Evolutionary conservation across 148 eudicot species (phyloP), one percentile per base, ranked within the genome.

Genomic region (Pouteria glomerata): DNA sequence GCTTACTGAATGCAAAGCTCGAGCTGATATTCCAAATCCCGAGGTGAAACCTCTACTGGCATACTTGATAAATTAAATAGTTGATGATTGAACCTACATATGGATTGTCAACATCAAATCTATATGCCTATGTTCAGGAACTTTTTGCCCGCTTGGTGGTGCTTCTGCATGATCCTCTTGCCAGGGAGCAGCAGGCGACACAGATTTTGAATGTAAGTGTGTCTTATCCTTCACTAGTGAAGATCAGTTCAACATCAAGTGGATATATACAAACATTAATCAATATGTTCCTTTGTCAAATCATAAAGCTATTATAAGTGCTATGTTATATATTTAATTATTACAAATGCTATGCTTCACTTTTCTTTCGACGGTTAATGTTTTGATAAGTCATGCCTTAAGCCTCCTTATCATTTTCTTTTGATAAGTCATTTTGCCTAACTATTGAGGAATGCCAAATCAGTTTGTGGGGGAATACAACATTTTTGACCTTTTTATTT

Each of bases 121-220:
- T 19, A 18, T 47, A 12, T 61, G 52, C 29, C 21, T 57, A 37
- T 69, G 56, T 76, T 69, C 83, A 95, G 99, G 99, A 89, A 71
- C 90, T 95, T 74, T 85, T 95, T 87, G 96, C 94, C 48, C 96
- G 99, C 21, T 84, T 95, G 85, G 75, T 92, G 80, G 91, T 95
- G 76, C 89, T 95, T 78, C 75, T 95, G 80, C 97, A 95, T 78
- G 86, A 95, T 83, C 99, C 99, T 72, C 88, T 92, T 21, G 96
- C 92, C 30, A 88, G 89, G 82, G 97, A 92, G 73, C 96, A 90
- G 73, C 88, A 81, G 70, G 90, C 97, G 21, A 84, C 96, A 81
- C 91, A 91, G 65, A 88, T 95, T 85, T 80, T 95, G 68, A 84
- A 85, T 26, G 99, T 95, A 83, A 83, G 89, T 51, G 11, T 58